Conservation (phyloP, 192 early-diverging fungal genomes). For the Borealophlyctis nickersoniae region DNA sequence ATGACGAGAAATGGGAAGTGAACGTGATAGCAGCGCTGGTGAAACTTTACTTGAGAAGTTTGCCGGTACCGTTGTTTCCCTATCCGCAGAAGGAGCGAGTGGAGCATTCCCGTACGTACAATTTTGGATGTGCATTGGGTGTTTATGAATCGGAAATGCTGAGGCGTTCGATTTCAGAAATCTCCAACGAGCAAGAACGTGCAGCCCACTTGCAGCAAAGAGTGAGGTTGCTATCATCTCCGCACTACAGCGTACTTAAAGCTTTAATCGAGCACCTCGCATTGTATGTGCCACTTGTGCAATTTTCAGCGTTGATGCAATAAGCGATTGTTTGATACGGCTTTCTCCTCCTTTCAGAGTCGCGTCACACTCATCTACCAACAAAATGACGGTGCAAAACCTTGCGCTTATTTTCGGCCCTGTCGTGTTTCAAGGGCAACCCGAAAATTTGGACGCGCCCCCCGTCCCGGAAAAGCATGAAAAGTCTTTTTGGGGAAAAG, state of each 20-base stretch:
- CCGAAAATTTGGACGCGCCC: background rate
- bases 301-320: background rate
- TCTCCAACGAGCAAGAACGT: conserved; percentile 37
- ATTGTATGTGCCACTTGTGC: conserved; percentile 36
- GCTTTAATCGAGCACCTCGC: conserved; percentile 54
- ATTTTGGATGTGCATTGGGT: too few species aligned
- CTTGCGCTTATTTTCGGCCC: conserved; percentile 62
- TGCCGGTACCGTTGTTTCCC: conserved; percentile 60
- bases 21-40: conserved; percentile 58
- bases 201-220: conserved; percentile 34
- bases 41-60: conserved; percentile 63
- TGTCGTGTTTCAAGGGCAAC: conserved; percentile 53
- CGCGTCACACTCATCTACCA: conserved; percentile 40
- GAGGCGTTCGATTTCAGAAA: too few species aligned
- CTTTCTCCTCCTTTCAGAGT: conserved; percentile 39
- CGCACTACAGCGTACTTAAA: conserved; percentile 55
- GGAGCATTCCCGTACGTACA: conserved; percentile 51
- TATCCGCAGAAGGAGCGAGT: conserved; percentile 50
- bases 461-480: background rate
- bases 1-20: conserved; percentile 49
- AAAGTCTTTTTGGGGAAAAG: conserved; percentile 12
- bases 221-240: conserved; percentile 40
- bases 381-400: conserved; percentile 67
- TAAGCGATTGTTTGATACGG: background rate
- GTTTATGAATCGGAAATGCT: too few species aligned